Percentiles rank a stretch among this genome's conserved stretches.
phyloP scores from a whole-genome alignment of 352 stramenopile genomes.

The Elongisporangium prolatum region DNA sequence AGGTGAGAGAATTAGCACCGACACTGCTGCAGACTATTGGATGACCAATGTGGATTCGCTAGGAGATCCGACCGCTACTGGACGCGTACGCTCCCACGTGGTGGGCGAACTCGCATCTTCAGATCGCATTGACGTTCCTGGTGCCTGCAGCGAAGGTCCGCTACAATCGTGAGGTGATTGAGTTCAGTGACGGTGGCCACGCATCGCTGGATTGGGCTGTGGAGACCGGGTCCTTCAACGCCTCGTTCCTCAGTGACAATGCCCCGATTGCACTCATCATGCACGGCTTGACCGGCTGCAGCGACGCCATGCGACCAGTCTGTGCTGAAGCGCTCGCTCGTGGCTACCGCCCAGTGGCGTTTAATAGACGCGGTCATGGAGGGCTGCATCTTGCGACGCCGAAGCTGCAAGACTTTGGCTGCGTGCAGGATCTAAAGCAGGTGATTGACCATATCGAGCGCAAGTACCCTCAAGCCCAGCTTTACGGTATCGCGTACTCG shows the following conservation, averaged over 20 bases:
- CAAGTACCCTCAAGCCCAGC: constrained; percentile 16
- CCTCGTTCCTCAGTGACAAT: constrained; percentile 6
- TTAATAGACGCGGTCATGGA: constrained; percentile 51
- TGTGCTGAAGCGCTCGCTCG: constrained; percentile 26
- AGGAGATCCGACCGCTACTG: not conserved
- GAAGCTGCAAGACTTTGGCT: constrained; percentile 37
- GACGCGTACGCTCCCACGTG: constrained; percentile 29
- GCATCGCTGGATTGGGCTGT: constrained; percentile 33
- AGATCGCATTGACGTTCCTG: constrained; percentile 44
- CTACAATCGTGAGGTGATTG: constrained; percentile 35
- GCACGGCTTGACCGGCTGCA: constrained; percentile 39
- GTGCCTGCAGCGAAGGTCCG: constrained; percentile 24
- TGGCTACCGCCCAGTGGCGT: constrained; percentile 42
- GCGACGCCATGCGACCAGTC: constrained; percentile 23
- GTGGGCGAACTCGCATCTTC: constrained; percentile 42
- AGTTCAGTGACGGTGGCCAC: constrained; percentile 30
- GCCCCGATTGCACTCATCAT: constrained; percentile 28
- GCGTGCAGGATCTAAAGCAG: constrained; percentile 25
- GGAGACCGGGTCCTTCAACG: constrained; percentile 1
- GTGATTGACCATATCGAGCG: constrained; percentile 22
- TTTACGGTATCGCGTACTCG: constrained; percentile 31
- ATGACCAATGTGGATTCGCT: not conserved
- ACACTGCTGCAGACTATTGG: not conserved
- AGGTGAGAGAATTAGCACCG: not conserved
- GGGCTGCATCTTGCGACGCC: constrained; percentile 27